Percentiles rank a stretch among this genome's conserved stretches.
Evolutionary conservation across 176 grass and related monocot genomes (phyloP).

Genomic region (Puya raimondii): DNA sequence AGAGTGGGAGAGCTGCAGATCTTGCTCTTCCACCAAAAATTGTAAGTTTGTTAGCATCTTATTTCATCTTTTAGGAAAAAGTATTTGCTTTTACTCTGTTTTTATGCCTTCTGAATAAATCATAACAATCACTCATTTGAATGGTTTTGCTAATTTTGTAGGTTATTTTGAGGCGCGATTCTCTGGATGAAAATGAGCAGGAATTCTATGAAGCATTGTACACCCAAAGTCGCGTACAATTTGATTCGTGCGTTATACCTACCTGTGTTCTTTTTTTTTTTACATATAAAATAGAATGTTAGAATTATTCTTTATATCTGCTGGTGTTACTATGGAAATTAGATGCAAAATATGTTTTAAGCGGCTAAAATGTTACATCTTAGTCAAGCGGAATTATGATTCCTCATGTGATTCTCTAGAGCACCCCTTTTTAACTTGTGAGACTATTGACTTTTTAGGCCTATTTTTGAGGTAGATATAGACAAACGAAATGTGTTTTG

Average conservation of each 20-base stretch:
- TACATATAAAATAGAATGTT: too few species aligned
- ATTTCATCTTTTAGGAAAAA: constrained; percentile 12
- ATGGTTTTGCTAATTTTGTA: constrained; percentile 21
- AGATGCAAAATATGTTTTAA: constrained; percentile 12
- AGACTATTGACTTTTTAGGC: too few species aligned
- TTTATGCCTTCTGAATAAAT: background rate
- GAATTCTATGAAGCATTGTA: constrained; percentile 98
- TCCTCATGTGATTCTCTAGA: too few species aligned
- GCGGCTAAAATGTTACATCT: background rate
- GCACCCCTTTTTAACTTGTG: too few species aligned
- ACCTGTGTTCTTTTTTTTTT: background rate
- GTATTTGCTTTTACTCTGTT: background rate
- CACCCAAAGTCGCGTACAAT: constrained; percentile 78
- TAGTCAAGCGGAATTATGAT: too few species aligned
- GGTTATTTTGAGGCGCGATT: constrained; percentile 78
- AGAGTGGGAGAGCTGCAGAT: constrained; percentile 87
- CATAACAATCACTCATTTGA: background rate
- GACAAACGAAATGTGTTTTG: too few species aligned
- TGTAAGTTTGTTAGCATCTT: constrained; percentile 33
- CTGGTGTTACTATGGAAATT: background rate
- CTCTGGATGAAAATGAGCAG: constrained; percentile 68
- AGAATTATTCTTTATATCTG: background rate
- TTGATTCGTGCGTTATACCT: constrained; percentile 68
- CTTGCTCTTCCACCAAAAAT: constrained; percentile 78
- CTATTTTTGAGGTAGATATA: too few species aligned